phyloP scores from a whole-genome alignment of 73 alveolate species.

The Loxodes magnus region DNA sequence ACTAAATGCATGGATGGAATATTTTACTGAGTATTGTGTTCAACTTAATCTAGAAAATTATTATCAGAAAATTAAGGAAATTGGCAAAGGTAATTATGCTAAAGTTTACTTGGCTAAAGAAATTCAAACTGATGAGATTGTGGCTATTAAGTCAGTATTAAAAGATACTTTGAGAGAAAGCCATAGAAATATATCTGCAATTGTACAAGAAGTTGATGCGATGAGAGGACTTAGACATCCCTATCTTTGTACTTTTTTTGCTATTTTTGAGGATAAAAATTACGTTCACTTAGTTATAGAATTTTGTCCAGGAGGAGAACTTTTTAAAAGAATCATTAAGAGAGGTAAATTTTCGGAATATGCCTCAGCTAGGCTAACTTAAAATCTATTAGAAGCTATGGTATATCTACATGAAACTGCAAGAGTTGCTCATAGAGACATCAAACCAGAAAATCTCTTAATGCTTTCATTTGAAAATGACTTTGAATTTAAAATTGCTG shows the following conservation, averaged over 20 bases:
- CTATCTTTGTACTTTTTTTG: slow-evolving; percentile 28
- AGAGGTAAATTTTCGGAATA: slow-evolving; percentile 17
- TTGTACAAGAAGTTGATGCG: slow-evolving; percentile 38
- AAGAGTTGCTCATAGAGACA: slow-evolving; percentile 69
- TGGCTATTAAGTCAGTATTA: slow-evolving; percentile 39
- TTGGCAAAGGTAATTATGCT: slow-evolving; percentile 51
- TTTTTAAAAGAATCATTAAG: slow-evolving; percentile 26
- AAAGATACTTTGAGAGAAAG: slow-evolving; percentile 15
- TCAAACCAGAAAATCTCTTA: slow-evolving; percentile 74
- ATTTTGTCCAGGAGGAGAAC: slow-evolving; percentile 47
- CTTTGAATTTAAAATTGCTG: slow-evolving; percentile 15
- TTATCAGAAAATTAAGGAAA: slow-evolving; percentile 20
- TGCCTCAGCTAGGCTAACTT: slow-evolving; percentile 3
- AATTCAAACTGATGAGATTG: slow-evolving; percentile 17
- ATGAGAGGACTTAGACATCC: slow-evolving; percentile 44
- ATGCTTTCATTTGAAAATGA: slow-evolving; percentile 20
- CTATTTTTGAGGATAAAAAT: slow-evolving; percentile 31
- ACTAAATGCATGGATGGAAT: background rate
- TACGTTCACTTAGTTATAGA: slow-evolving; percentile 40
- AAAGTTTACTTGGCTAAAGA: slow-evolving; percentile 45
- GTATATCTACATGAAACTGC: slow-evolving; percentile 59
- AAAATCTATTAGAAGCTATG: slow-evolving; percentile 37
- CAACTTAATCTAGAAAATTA: slow-evolving; percentile 2
- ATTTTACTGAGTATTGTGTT: background rate
- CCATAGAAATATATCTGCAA: slow-evolving; percentile 15